Conservation (phyloP, 306 rosid genomes). For the Dryas octopetala region DNA sequence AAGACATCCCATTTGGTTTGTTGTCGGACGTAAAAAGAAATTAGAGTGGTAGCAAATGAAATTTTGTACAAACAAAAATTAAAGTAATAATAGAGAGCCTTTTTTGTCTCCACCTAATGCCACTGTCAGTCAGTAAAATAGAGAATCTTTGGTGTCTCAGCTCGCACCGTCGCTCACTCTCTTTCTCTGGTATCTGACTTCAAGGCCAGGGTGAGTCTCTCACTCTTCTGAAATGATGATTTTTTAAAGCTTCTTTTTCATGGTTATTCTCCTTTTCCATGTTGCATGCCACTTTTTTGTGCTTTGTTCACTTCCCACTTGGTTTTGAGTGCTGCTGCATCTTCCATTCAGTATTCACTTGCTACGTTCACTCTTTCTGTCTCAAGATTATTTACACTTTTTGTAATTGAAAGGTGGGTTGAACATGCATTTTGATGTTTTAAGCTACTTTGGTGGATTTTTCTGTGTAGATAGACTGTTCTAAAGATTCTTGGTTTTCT, state of each 20-base stretch:
- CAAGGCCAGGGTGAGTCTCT: conserved; percentile 37
- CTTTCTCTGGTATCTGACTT: conserved; percentile 8
- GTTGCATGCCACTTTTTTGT: conserved; percentile 32
- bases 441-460: conserved; percentile 29
- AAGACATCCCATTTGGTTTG: conserved; percentile 38
- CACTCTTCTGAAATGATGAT: neutral
- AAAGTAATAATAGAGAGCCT: conserved; percentile 22
- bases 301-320: conserved; percentile 27
- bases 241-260: conserved; percentile 30
- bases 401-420: conserved; percentile 24
- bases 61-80: conserved; percentile 24
- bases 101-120: conserved; percentile 17
- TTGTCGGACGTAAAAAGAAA: conserved; percentile 21
- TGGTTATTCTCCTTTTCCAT: conserved; percentile 21
- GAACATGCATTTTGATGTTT: conserved; percentile 29
- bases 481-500: conserved; percentile 24
- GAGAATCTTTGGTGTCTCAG: conserved; percentile 27
- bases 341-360: conserved; percentile 15
- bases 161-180: conserved; percentile 10
- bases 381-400: neutral
- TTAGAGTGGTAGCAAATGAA: conserved; percentile 12
- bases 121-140: conserved; percentile 7
- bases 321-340: conserved; percentile 14
- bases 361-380: conserved; percentile 26
- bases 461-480: conserved; percentile 20